These are phyloP conservation scores for Microcos paniculata DNA, from an alignment of 345 rosid species.

Conservation along the genomic window DNA sequence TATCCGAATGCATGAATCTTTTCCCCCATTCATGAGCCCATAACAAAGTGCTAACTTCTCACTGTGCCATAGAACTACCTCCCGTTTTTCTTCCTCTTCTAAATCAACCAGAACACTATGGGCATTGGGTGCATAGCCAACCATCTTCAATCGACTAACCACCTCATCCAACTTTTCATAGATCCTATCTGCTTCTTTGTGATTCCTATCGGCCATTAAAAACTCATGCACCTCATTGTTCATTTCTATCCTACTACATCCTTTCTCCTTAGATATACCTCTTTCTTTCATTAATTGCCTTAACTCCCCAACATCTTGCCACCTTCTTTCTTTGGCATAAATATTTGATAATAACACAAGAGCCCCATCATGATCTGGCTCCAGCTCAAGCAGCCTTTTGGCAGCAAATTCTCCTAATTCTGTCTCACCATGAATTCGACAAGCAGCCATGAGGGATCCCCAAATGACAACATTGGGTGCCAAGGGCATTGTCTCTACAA, in stretches of 20 bases:
- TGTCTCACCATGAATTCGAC: slow-evolving; percentile 45
- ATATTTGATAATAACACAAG: slow-evolving; percentile 67
- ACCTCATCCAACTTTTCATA: slow-evolving; percentile 46
- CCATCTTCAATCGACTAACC: slow-evolving; percentile 24
- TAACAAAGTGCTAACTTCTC: slow-evolving; percentile 45
- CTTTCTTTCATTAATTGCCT: slow-evolving; percentile 49
- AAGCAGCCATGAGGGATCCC: slow-evolving; percentile 73
- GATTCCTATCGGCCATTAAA: slow-evolving; percentile 48
- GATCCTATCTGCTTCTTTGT: slow-evolving; percentile 35
- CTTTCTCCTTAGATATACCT: slow-evolving; percentile 55
- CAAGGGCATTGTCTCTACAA: slow-evolving; percentile 52
- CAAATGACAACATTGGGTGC: slow-evolving; percentile 57
- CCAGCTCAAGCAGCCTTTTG: slow-evolving; percentile 48
- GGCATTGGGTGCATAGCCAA: slow-evolving; percentile 31
- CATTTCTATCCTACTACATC: slow-evolving; percentile 59
- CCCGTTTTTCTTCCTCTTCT: slow-evolving; percentile 39
- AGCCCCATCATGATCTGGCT: slow-evolving; percentile 65
- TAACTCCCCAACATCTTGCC: slow-evolving; percentile 59
- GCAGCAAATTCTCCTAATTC: slow-evolving; percentile 66
- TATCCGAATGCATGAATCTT: slow-evolving; percentile 34
- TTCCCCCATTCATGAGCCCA: slow-evolving; percentile 26
- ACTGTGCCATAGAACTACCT: slow-evolving; percentile 33
- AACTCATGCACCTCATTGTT: slow-evolving; percentile 55
- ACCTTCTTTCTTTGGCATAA: slow-evolving; percentile 59
- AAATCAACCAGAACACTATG: slow-evolving; percentile 35